phyloP scores from a whole-genome alignment of 176 grass and related monocot species.

The Elymus sibiricus region DNA sequence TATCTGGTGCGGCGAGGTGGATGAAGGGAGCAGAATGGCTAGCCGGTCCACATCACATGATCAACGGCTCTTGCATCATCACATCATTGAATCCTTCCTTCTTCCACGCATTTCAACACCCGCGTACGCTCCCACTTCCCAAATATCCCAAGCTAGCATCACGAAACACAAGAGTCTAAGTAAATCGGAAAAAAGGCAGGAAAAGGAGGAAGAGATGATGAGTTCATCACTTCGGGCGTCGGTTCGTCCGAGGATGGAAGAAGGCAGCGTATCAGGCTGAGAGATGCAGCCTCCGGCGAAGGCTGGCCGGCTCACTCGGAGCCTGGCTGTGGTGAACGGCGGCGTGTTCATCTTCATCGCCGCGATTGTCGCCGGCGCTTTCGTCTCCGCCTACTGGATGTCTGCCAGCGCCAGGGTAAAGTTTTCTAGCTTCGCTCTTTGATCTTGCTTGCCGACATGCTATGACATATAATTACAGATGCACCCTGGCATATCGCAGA shows the following conservation, averaged over 20 bases:
- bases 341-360: slow-evolving; percentile 39
- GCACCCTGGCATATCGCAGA: background rate
- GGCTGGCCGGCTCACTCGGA: slow-evolving; percentile 13
- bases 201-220: background rate
- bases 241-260: background rate
- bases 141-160: no score
- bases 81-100: background rate
- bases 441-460: background rate
- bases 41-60: slow-evolving; percentile 12
- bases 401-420: slow-evolving; percentile 29
- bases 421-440: no score
- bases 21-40: background rate
- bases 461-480: background rate
- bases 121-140: no score
- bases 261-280: background rate
- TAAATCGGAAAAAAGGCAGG: background rate
- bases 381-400: slow-evolving; percentile 41
- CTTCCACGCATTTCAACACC: background rate
- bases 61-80: background rate
- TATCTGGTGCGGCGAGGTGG: background rate
- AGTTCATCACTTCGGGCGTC: background rate
- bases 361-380: slow-evolving; percentile 38
- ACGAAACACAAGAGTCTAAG: background rate
- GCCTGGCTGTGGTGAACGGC: slow-evolving; percentile 26
- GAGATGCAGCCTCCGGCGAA: slow-evolving; percentile 22